Evolutionary conservation across 2,329 filamentous ascomycete species (phyloP).

Genomic region (Pyrenochaeta sp.): DNA sequence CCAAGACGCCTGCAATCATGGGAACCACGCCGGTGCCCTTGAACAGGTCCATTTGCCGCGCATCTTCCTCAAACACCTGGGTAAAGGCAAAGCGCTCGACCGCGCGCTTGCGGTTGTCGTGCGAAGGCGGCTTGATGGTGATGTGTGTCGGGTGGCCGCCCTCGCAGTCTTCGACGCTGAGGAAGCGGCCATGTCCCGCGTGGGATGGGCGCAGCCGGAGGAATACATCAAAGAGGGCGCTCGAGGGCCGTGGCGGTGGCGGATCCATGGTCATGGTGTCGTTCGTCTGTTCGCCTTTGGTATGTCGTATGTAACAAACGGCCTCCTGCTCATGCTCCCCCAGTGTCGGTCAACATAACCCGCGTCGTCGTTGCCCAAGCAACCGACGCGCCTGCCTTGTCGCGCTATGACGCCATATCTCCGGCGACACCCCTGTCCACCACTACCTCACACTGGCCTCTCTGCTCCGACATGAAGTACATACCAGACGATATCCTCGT

Average conservation of each 20-base stretch:
- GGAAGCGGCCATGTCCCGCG: conserved; percentile 65
- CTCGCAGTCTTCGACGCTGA: conserved; percentile 72
- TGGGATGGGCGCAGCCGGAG: conserved; percentile 72
- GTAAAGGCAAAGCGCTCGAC: conserved; percentile 96
- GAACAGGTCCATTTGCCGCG: conserved; percentile 87
- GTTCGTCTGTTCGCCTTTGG: conserved; percentile 5
- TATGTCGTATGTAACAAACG: conserved; percentile 1
- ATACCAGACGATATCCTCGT: neutral
- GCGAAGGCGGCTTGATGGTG: conserved; percentile 71
- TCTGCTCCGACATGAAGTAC: neutral
- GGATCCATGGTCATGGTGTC: conserved; percentile 42
- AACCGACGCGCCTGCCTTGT: conserved; percentile 9
- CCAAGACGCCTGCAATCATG: conserved; percentile 83
- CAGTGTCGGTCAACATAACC: conserved; percentile 20
- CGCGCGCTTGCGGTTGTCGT: conserved; percentile 82
- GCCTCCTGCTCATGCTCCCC: conserved; percentile 1
- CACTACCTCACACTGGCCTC: neutral
- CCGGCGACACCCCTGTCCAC: neutral
- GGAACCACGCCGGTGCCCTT: conserved; percentile 77
- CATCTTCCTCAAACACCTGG: conserved; percentile 86
- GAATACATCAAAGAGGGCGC: conserved; percentile 86
- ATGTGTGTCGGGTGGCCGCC: conserved; percentile 57
- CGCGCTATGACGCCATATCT: neutral
- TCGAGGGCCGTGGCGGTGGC: conserved; percentile 44
- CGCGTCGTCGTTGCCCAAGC: conserved; percentile 20